Conservation (phyloP, 768 basidiomycete species). For the Kwoniella bestiolae region DNA sequence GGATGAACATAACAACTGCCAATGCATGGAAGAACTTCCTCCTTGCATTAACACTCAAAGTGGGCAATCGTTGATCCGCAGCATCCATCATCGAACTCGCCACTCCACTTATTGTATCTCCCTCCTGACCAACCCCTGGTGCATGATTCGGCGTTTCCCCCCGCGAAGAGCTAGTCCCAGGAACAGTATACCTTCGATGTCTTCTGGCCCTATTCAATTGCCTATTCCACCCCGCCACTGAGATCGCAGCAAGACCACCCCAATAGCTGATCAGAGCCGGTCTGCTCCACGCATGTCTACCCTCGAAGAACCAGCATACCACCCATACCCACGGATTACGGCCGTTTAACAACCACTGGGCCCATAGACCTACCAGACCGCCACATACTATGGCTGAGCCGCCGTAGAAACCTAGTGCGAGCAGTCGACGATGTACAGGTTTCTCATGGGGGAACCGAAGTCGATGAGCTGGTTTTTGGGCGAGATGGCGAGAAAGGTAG, state of each 20-base stretch:
- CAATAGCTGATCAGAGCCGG: conserved; percentile 81
- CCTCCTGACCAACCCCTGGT: background rate
- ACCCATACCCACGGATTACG: conserved; percentile 89
- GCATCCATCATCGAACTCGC: conserved; percentile 65
- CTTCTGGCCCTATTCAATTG: conserved; percentile 79
- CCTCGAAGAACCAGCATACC: conserved; percentile 75
- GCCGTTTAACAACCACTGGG: conserved; percentile 76
- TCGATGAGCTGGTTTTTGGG: conserved; percentile 77
- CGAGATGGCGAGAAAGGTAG: conserved; percentile 86
- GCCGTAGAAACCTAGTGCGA: conserved; percentile 82
- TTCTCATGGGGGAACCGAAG: conserved; percentile 83
- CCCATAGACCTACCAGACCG: conserved; percentile 87
- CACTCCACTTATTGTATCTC: conserved; percentile 31
- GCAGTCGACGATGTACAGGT: conserved; percentile 74
- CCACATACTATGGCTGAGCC: conserved; percentile 77
- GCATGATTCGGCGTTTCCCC: background rate
- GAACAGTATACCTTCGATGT: conserved; percentile 61
- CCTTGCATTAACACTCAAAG: conserved; percentile 84
- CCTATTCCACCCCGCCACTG: conserved; percentile 92
- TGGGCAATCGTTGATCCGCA: conserved; percentile 87
- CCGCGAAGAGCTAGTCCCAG: conserved; percentile 23
- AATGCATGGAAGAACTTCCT: conserved; percentile 97
- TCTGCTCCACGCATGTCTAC: conserved; percentile 76
- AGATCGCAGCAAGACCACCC: conserved; percentile 75
- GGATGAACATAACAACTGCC: conserved; percentile 94